Evolutionary conservation across 2,329 filamentous ascomycete species (phyloP).

Genomic region (Cytospora schulzeri): DNA sequence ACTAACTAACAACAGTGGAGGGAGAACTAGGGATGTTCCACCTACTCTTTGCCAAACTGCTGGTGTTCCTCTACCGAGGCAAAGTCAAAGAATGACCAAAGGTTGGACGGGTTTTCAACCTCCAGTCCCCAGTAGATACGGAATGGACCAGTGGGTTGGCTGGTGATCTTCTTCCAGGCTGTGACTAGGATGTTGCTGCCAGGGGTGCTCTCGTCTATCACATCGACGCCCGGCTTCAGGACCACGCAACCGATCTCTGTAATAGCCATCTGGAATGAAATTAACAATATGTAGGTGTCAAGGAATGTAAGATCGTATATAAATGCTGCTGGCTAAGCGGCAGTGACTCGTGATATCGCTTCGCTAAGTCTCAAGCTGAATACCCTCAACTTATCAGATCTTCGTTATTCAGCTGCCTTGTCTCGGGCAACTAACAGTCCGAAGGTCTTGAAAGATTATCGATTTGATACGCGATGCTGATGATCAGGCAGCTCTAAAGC

Average conservation of each 20-base stretch:
- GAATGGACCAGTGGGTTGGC: conserved; percentile 29
- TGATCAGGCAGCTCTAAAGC: background rate
- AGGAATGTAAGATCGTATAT: background rate
- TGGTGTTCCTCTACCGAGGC: conserved; percentile 33
- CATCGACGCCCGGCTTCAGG: conserved; percentile 29
- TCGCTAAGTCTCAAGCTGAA: background rate
- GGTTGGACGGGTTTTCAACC: conserved; percentile 29
- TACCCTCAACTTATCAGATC: background rate
- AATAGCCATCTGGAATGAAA: conserved; percentile 22
- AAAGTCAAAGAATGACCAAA: conserved; percentile 35
- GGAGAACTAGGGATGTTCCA: background rate
- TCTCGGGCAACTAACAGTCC: background rate
- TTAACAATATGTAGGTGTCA: background rate
- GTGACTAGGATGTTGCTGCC: conserved; percentile 28
- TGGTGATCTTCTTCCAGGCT: conserved; percentile 26
- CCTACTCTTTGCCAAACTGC: conserved; percentile 31
- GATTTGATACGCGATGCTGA: background rate
- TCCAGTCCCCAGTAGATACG: conserved; percentile 31
- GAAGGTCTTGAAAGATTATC: background rate
- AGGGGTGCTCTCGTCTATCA: conserved; percentile 29
- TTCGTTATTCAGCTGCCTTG: background rate
- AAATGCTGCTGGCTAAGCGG: background rate
- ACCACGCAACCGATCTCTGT: conserved; percentile 32
- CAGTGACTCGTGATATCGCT: background rate
- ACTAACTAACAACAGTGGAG: background rate